Evolutionary conservation across 352 stramenopile genomes (phyloP), one percentile per base, ranked within the genome.

Genomic region (Phytophthora vignae): DNA sequence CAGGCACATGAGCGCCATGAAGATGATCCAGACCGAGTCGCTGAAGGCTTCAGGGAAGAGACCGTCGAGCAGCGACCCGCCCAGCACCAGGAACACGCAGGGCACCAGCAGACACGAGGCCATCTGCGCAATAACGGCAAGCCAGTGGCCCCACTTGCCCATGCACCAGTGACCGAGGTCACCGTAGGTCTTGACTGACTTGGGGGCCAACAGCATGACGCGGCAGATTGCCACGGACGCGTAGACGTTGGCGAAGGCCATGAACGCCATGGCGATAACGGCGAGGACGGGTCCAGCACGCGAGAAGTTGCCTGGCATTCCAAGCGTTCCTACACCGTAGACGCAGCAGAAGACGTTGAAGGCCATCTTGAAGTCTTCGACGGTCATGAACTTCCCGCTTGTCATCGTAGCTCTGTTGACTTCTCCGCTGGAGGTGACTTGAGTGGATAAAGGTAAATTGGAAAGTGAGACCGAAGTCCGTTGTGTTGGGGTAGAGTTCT

Each of bases 161-260:
- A 88, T 76, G 40, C 40, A 69, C 75, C 78, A 91, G n/a, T 84
- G 70, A 27, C 84, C 84, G 2, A 91, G 71, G 36, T 90, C 84
- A 9, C 82, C 78, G 62, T 81, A 90, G 14, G 84, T 90, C 7
- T 66, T 63, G 7, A 91, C 81, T 1, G 67, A 75, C 57, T 76
- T 77, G 27, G 83, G 83, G 0, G 83, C 83, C 2, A 78, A 55
- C 25, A 92, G 63, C 73, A 92, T 77, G 42, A 85, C 76, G 56
- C 84, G 84, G 52, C 76, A 87, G 53, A 72, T 76, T 6, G 76
- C 54, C 25, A 89, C 74, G 4, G 77, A 81, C 0, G 81, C 74
- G 63, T 90, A 91, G 49, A 90, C 60, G 69, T 91, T 91, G 68
- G 79, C 76, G 50, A 85, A 81, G 0, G 79, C 83, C 83, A 91